Conservation (phyloP, 345 rosid genomes). For the Citrus inodora region DNA sequence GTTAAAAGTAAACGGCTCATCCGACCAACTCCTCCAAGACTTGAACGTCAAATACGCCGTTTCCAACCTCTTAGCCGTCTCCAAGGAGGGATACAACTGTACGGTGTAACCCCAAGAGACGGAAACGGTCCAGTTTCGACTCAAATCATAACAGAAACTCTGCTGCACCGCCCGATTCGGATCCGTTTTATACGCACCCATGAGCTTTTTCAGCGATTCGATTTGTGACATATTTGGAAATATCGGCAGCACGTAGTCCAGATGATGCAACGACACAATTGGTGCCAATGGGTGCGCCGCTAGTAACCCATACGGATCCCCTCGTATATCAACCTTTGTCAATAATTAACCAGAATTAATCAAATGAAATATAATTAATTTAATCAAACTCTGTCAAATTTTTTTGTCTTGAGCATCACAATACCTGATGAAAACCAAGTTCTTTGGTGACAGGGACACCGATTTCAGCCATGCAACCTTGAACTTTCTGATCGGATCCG, state of each 20-base stretch:
- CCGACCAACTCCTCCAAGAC: conserved; percentile 66
- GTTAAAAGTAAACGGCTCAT: conserved; percentile 68
- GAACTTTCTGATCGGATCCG: conserved; percentile 85
- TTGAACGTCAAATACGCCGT: conserved; percentile 58
- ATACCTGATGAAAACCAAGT: conserved; percentile 89
- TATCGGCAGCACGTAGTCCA: conserved; percentile 59
- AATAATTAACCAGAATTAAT: not conserved
- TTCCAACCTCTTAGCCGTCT: conserved; percentile 57
- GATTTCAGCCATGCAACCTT: conserved; percentile 75
- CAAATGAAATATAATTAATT: too few relatives aligned
- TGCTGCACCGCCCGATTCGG: conserved; percentile 71
- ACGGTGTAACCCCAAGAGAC: conserved; percentile 86
- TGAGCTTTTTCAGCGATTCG: conserved; percentile 52
- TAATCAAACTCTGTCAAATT: too few relatives aligned
- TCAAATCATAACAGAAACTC: conserved; percentile 66
- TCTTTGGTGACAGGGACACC: conserved; percentile 80
- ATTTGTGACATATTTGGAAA: conserved; percentile 47
- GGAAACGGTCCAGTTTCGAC: conserved; percentile 66
- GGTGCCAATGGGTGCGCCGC: conserved; percentile 92
- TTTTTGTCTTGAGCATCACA: conserved; percentile 8
- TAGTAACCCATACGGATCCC: conserved; percentile 68
- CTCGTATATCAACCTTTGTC: conserved; percentile 68
- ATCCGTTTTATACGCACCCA: conserved; percentile 44
- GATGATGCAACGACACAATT: conserved; percentile 78
- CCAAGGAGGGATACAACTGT: conserved; percentile 56